Conservation (phyloP, 2,329 filamentous ascomycete species). For the Penicillium sp. region DNA sequence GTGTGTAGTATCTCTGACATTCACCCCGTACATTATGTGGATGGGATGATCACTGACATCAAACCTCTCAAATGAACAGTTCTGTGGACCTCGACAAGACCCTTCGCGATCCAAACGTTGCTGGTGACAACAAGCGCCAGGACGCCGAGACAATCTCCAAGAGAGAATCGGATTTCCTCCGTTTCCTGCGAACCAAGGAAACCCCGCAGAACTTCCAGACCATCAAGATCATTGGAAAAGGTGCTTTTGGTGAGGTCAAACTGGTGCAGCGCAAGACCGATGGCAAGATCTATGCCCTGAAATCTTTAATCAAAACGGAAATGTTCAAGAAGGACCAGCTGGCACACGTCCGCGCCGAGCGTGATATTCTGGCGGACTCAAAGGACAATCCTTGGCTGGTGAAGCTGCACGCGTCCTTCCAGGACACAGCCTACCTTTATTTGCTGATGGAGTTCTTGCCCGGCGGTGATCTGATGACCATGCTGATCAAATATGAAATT, state of each 20-base stretch:
- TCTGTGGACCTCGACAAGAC: slow-evolving; percentile 91
- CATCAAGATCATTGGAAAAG: slow-evolving; percentile 98
- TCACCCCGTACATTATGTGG: no score
- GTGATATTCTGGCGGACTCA: slow-evolving; percentile 96
- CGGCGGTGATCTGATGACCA: slow-evolving; percentile 98
- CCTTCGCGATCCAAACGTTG: slow-evolving; percentile 75
- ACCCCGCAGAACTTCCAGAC: slow-evolving; percentile 93
- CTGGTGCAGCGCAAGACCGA: slow-evolving; percentile 95
- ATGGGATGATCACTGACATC: no score
- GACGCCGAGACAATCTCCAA: slow-evolving; percentile 83
- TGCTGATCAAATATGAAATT: slow-evolving; percentile 99
- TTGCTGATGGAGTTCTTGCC: slow-evolving; percentile 99
- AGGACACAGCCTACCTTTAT: slow-evolving; percentile 94
- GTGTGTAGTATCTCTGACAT: slow-evolving; percentile 55
- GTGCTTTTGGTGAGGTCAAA: slow-evolving; percentile 97
- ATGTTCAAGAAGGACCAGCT: slow-evolving; percentile 99
- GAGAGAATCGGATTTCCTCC: slow-evolving; percentile 89
- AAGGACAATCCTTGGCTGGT: slow-evolving; percentile 98
- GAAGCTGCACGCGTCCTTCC: slow-evolving; percentile 97
- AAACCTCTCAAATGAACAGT: slow-evolving; percentile 52
- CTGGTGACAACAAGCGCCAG: slow-evolving; percentile 76
- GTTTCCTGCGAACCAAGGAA: slow-evolving; percentile 91
- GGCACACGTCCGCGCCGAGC: slow-evolving; percentile 93
- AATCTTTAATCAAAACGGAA: slow-evolving; percentile 96
- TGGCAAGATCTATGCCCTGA: slow-evolving; percentile 96